Conservation (phyloP, 2,329 filamentous ascomycete genomes). For the Didymellaceae sp. region DNA sequence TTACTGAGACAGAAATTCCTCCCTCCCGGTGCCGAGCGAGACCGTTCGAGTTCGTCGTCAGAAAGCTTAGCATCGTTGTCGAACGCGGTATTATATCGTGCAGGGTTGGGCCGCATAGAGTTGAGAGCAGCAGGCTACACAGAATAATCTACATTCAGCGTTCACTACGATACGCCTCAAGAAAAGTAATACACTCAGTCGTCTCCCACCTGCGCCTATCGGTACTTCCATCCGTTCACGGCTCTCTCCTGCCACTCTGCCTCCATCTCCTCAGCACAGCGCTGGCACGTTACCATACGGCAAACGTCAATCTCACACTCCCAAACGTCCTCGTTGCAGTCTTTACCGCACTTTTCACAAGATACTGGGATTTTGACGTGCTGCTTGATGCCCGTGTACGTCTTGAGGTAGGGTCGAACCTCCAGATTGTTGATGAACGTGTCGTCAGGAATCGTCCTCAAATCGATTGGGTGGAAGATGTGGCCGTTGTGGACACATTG, state of each 20-base stretch:
- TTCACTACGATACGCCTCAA: too few relatives aligned
- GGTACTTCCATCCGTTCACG: conserved; percentile 16
- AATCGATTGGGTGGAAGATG: conserved; percentile 25
- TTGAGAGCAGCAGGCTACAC: too few relatives aligned
- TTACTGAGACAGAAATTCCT: too few relatives aligned
- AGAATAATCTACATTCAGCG: too few relatives aligned
- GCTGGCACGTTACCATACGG: conserved; percentile 24
- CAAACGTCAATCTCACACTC: conserved; percentile 31
- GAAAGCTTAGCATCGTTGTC: too few relatives aligned
- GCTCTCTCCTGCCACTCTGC: conserved; percentile 23
- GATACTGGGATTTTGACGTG: conserved; percentile 25
- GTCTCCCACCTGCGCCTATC: too few relatives aligned
- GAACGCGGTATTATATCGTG: too few relatives aligned
- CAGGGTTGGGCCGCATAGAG: too few relatives aligned
- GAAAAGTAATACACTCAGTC: neutral
- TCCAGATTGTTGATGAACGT: conserved; percentile 24
- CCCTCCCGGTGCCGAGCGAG: too few relatives aligned
- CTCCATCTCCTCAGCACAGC: conserved; percentile 28
- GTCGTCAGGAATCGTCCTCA: conserved; percentile 25
- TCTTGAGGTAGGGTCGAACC: conserved; percentile 24
- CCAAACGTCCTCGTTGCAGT: conserved; percentile 27
- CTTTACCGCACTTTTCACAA: conserved; percentile 28
- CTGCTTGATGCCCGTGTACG: conserved; percentile 18
- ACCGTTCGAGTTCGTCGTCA: too few relatives aligned
- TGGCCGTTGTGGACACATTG: conserved; percentile 31